Base-by-base conservation (phyloP, 2,329 filamentous ascomycete genomes). In the Venturia aucupariae region DNA sequence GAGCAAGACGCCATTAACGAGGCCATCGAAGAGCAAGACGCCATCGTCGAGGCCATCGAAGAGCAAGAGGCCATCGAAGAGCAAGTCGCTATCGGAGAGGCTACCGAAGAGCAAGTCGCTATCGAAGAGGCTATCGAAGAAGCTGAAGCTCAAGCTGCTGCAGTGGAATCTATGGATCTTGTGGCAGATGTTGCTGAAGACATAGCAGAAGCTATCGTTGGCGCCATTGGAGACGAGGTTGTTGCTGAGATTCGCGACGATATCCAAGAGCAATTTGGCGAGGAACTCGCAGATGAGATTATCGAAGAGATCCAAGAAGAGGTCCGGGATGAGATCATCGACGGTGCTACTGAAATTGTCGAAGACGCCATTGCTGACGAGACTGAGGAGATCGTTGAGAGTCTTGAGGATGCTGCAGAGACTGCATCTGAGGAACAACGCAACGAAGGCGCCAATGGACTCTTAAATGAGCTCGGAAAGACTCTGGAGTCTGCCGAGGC, bases 171-270 rank as follows among this genome's bases (percentile, higher is more conserved):
- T 3, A 24, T 30, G 4, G 48, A 63, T 3, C 30, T n/a, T 57
- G 22, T 30, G 10, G 35, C 19, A 63, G 62, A 55, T 41, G 62
- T 59, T 22, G 62, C 32, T 11, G 46, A 63, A 57, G 35, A 41
- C 19, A 57, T 63, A 27, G 62, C 30, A 15, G 51, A 42, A 22
- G 39, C 35, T 22, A 30, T n/a, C 13, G 51, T 48, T 38, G 46
- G 55, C 19, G 46, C 30, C 15, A 39, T 63, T 10, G 62, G 62
- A 15, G 27, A 63, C 30, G 46, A 63, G n/a, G 13, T 44, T 24
- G 30, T n/a, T 32, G 35, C 30, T 6, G 62, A 55, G 46, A 63
- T 59, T 6, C 19, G 11, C 17, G 46, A 55, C 11, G 62, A 59
- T 4, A 57, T 44, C 7, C 30, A 24, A 24, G 62, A 57, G 62